A percentile compares a stretch with the other conserved stretches of the same genome.
phyloP scores from a whole-genome alignment of 305 asterid species.

The Solanum hybrid region DNA sequence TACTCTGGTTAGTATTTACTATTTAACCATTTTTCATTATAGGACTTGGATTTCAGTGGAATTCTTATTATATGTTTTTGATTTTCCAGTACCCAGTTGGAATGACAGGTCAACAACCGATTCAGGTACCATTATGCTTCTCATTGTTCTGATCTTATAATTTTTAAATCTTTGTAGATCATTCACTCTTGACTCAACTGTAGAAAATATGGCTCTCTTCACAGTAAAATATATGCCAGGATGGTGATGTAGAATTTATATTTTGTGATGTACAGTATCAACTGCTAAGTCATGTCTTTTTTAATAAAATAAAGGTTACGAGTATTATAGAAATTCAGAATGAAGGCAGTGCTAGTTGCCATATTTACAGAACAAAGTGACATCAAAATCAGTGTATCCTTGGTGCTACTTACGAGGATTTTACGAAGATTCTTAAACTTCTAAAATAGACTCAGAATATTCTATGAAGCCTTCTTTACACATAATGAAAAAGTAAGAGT shows the following conservation, averaged over 20 bases:
- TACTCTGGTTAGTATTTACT: slow-evolving; percentile 44
- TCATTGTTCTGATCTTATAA: not conserved
- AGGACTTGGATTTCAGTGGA: not conserved
- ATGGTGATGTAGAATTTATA: not conserved
- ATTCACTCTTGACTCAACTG: not conserved
- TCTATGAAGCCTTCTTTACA: not conserved
- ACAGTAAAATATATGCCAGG: not conserved
- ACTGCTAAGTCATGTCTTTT: not conserved
- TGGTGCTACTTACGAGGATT: not conserved
- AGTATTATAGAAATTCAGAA: not conserved
- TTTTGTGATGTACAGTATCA: not conserved
- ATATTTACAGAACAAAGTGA: not conserved
- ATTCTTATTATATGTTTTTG: slow-evolving; percentile 18
- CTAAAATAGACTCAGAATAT: not conserved
- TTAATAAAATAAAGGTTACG: not conserved
- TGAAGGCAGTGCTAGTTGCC: not conserved
- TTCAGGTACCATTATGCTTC: slow-evolving; percentile 35
- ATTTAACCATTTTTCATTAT: not conserved
- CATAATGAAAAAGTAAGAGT: not conserved
- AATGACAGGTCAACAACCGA: slow-evolving; percentile 39
- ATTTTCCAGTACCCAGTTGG: slow-evolving; percentile 54
- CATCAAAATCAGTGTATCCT: not conserved
- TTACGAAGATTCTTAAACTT: not conserved
- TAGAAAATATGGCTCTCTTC: not conserved
- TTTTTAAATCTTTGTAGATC: not conserved